Conservation (phyloP, 257 asterid genomes). For the Penstemon eatonii region DNA sequence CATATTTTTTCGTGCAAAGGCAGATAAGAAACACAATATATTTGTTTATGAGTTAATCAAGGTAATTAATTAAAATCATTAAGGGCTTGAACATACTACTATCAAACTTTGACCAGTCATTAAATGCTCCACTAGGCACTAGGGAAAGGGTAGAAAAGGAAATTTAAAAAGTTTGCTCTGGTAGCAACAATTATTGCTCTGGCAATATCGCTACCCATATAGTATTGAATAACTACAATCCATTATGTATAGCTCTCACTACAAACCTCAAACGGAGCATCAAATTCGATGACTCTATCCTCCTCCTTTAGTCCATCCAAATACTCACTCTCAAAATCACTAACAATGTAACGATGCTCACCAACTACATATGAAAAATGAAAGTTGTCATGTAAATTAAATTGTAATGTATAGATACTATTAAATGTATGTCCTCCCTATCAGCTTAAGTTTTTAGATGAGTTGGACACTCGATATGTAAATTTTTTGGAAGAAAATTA, state of each 20-base stretch:
- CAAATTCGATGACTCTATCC: slow-evolving; percentile 46
- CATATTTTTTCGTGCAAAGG: too few relatives aligned
- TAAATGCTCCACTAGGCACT: too few relatives aligned
- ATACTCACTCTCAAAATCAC: slow-evolving; percentile 36
- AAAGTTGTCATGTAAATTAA: background rate
- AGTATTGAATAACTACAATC: background rate
- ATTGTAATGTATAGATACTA: background rate
- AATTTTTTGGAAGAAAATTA: slow-evolving; percentile 1
- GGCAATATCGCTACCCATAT: too few relatives aligned
- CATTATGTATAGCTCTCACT: background rate
- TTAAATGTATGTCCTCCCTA: background rate
- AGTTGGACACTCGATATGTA: background rate
- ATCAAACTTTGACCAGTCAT: too few relatives aligned
- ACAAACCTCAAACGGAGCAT: slow-evolving; percentile 70
- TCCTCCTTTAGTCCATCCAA: slow-evolving; percentile 36
- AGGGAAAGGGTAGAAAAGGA: too few relatives aligned
- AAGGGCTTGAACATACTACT: too few relatives aligned
- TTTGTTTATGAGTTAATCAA: too few relatives aligned
- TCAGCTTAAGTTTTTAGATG: background rate
- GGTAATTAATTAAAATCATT: too few relatives aligned
- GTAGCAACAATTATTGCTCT: too few relatives aligned
- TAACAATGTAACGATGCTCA: slow-evolving; percentile 55
- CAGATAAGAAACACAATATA: too few relatives aligned
- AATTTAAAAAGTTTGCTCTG: too few relatives aligned
- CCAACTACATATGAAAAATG: slow-evolving; percentile 49